Conservation (phyloP, 176 grass and related monocot genomes). For the Themeda triandra region DNA sequence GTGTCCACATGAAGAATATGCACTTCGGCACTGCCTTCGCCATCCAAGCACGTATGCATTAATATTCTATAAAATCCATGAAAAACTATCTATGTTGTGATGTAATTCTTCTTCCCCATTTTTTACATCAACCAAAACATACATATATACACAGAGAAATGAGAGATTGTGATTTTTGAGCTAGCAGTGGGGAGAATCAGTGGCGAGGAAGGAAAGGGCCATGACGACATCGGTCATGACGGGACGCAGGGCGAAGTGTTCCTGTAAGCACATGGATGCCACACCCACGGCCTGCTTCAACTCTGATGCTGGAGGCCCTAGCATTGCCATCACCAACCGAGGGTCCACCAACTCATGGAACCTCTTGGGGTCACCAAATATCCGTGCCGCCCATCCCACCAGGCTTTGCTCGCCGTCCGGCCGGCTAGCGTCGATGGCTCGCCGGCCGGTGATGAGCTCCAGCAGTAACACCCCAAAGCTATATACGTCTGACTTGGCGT, state of each 20-base stretch:
- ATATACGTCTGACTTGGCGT: slow-evolving; percentile 48
- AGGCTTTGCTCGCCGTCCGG: slow-evolving; percentile 56
- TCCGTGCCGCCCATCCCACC: slow-evolving; percentile 39
- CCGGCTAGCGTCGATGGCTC: slow-evolving; percentile 31
- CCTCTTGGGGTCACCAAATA: slow-evolving; percentile 42
- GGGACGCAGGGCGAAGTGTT: slow-evolving; percentile 36
- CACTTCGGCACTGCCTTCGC: too few species aligned
- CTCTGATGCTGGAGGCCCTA: background rate
- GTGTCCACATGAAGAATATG: too few species aligned
- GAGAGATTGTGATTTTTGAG: background rate
- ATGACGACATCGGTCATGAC: slow-evolving; percentile 57
- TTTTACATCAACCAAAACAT: background rate
- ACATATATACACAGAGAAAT: background rate
- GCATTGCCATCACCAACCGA: background rate
- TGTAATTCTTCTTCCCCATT: background rate
- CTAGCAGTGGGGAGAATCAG: background rate
- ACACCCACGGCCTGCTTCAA: slow-evolving; percentile 53
- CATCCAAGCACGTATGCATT: too few species aligned
- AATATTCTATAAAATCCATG: background rate
- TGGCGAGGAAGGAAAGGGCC: slow-evolving; percentile 32
- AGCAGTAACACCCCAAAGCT: slow-evolving; percentile 62
- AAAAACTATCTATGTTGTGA: background rate
- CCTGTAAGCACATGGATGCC: slow-evolving; percentile 62
- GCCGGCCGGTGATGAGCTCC: slow-evolving; percentile 51
- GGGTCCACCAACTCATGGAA: slow-evolving; percentile 45